Evolutionary conservation across 2,329 filamentous ascomycete genomes (phyloP).

Genomic region (Macrophomina tecta): DNA sequence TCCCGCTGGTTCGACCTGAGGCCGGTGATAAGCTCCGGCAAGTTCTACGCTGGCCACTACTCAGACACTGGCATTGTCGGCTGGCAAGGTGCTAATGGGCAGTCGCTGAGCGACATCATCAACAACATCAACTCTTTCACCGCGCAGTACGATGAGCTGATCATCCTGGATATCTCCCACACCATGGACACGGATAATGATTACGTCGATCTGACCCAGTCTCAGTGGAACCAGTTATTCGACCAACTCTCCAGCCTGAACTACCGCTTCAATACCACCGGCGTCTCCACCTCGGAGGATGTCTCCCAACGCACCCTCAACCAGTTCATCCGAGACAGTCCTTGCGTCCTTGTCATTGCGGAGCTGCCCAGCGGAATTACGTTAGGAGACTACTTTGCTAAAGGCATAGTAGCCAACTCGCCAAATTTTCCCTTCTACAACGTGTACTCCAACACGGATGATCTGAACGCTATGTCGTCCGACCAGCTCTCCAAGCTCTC

Average conservation of each 20-base stretch:
- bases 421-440: slow-evolving; percentile 44
- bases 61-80: slow-evolving; percentile 42
- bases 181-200: slow-evolving; percentile 50
- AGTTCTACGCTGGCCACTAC: slow-evolving; percentile 54
- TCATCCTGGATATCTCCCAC: slow-evolving; percentile 56
- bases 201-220: slow-evolving; percentile 46
- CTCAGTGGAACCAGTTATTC: slow-evolving; percentile 53
- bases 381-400: slow-evolving; percentile 38
- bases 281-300: slow-evolving; percentile 36
- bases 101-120: slow-evolving; percentile 52
- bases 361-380: slow-evolving; percentile 40
- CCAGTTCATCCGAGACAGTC: slow-evolving; percentile 46
- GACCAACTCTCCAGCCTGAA: slow-evolving; percentile 49
- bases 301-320: slow-evolving; percentile 42
- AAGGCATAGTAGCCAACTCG: slow-evolving; percentile 42
- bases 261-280: slow-evolving; percentile 45
- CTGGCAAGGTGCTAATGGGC: slow-evolving; percentile 55
- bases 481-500: slow-evolving; percentile 48
- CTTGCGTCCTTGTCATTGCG: slow-evolving; percentile 43
- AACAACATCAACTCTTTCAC: slow-evolving; percentile 55
- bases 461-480: slow-evolving; percentile 39
- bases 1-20: slow-evolving; percentile 58
- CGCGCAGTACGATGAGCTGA: slow-evolving; percentile 51
- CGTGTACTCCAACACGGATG: slow-evolving; percentile 45
- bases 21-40: slow-evolving; percentile 47